Conservation (phyloP, 2,329 filamentous ascomycete species). For the Coniochaeta sp. region DNA sequence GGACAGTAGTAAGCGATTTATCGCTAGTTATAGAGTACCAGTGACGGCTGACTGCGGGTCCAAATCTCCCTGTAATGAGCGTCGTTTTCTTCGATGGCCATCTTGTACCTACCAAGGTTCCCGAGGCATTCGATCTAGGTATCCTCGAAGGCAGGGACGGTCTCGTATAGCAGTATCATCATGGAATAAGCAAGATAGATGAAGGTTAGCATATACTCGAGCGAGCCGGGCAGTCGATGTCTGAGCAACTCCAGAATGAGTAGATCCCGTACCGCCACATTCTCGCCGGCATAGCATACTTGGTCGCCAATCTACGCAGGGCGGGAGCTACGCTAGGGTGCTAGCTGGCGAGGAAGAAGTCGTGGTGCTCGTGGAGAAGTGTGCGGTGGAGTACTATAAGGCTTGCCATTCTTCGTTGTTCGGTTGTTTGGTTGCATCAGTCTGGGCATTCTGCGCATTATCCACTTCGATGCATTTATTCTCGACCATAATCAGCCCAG, state of each 20-base stretch:
- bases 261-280: conserved; percentile 96
- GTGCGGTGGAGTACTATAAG: conserved; percentile 77
- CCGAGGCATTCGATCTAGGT: too few relatives aligned
- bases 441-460: conserved; percentile 43
- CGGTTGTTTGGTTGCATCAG: conserved; percentile 33
- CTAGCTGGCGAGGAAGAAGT: conserved; percentile 81
- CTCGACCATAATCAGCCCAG: conserved; percentile 79
- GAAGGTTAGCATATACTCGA: too few relatives aligned
- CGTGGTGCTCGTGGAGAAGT: conserved; percentile 73
- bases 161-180: too few relatives aligned
- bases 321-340: conserved; percentile 70
- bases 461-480: conserved; percentile 82
- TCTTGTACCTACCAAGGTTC: conserved; percentile 66
- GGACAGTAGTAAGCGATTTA: conserved; percentile 64
- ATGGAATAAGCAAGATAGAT: too few relatives aligned
- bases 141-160: too few relatives aligned
- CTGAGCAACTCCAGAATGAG: conserved; percentile 71
- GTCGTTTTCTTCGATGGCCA: conserved; percentile 86
- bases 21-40: conserved; percentile 86
- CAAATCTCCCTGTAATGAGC: conserved; percentile 70
- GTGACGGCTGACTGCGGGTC: conserved; percentile 67
- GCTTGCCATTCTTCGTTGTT: conserved; percentile 75
- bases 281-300: conserved; percentile 84
- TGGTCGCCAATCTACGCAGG: conserved; percentile 61
- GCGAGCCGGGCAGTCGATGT: too few relatives aligned